Evolutionary conservation across 345 rosid genomes (phyloP), one percentile per base, ranked within the genome.

Genomic region (Rhodamnia rubescens): DNA sequence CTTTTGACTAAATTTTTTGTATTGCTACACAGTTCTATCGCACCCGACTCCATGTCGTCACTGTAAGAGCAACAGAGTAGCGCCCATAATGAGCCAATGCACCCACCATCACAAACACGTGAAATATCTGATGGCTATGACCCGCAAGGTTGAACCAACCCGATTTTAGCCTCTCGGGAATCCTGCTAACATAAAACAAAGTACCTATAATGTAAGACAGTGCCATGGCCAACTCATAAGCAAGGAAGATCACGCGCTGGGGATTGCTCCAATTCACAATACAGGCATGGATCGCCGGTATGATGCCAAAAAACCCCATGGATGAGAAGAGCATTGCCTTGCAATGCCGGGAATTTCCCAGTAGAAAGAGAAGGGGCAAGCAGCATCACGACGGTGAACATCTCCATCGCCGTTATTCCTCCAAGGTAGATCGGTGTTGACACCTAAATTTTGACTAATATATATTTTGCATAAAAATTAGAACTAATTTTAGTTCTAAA

Each of bases 251-350:
- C 6, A 36, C 0, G 74, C 5, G 2, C 0, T 27, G 89, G 2
- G 99, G 98, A 83, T 96, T 94, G 53, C 75, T 86, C 99, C 99
- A 96, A 85, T 96, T 94, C 32, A 94, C 95, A 13, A 92, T 58
- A 0, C 85, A 36, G 5, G 93, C 95, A n/a, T 95, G 98, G 42
- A 90, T 74, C 0, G 97, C 96, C 1, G 98, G 99, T 52, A 96
- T 85, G 1, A 94, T 51, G 13, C 98, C 97, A 4, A 94, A 96
- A 2, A 96, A 88, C 51, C 94, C 98, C 99, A 96, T 95, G 52
- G 95, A 94, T 32, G 81, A 83, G 82, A 95, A 95, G 78, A 96
- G 94, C 74, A 91, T 22, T 8, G 98, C 97, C 4, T n/a, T 95
- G 90, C 56, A 93, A 94, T 1, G 87, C 90, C 1, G 93, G 92